These are phyloP conservation scores for Cenchrus americanus DNA, from an alignment of 176 grass and related monocot genomes.

Conservation along the genomic window DNA sequence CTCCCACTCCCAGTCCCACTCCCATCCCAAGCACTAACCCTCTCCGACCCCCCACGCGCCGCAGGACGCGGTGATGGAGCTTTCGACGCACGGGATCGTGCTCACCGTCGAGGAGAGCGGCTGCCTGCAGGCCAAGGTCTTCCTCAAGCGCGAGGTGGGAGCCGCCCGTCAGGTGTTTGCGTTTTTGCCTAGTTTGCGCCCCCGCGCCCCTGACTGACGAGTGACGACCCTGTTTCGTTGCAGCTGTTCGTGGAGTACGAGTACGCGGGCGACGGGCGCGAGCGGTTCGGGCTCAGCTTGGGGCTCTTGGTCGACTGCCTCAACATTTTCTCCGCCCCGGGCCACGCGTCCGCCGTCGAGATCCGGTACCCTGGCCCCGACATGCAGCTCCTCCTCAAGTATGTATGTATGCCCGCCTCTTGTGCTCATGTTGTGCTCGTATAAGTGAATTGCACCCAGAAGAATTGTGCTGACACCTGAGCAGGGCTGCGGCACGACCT, in stretches of 20 bases:
- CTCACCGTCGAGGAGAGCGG: constrained; percentile 82
- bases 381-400: constrained; percentile 95
- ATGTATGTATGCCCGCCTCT: constrained; percentile 13
- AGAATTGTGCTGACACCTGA: neutral
- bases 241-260: constrained; percentile 84
- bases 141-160: constrained; percentile 88
- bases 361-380: constrained; percentile 86
- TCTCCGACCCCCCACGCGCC: neutral
- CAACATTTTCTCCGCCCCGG: constrained; percentile 69
- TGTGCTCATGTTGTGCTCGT: neutral
- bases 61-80: constrained; percentile 81
- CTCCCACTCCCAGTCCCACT: neutral
- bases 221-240: neutral
- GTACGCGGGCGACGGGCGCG: constrained; percentile 66
- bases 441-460: neutral
- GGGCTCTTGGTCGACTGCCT: constrained; percentile 83
- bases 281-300: constrained; percentile 79
- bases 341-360: constrained; percentile 63
- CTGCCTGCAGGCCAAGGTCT: constrained; percentile 93
- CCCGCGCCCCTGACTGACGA: too few relatives aligned
- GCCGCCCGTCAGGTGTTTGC: constrained; percentile 30
- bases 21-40: neutral
- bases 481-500: neutral
- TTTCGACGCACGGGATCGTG: constrained; percentile 83
- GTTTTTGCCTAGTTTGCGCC: constrained; percentile 10